Evolutionary conservation across 2,329 filamentous ascomycete species (phyloP).

Genomic region (Penicillium sp.): DNA sequence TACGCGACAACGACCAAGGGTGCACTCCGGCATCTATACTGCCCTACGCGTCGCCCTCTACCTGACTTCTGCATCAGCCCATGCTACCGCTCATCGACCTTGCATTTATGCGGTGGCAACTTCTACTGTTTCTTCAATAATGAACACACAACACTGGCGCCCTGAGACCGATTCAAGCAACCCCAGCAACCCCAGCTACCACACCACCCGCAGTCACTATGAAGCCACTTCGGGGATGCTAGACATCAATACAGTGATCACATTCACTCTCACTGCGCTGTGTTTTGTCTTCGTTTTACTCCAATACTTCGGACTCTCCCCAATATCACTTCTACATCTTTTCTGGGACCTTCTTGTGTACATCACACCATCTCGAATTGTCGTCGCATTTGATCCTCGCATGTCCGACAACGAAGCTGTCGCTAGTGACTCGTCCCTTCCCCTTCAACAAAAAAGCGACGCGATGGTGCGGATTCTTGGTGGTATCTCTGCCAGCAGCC

Average conservation of each 20-base stretch:
- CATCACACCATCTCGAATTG: conserved; percentile 41
- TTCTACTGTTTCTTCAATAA: conserved; percentile 28
- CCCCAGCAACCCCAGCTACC: conserved; percentile 30
- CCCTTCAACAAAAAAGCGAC: conserved; percentile 61
- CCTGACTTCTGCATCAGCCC: not conserved
- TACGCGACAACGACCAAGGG: conserved; percentile 23
- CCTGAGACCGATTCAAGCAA: conserved; percentile 32
- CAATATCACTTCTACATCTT: conserved; percentile 31
- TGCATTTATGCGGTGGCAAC: conserved; percentile 19
- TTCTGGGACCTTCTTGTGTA: conserved; percentile 44
- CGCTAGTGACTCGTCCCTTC: conserved; percentile 42
- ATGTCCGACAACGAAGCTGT: conserved; percentile 43
- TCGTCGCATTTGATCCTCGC: conserved; percentile 54
- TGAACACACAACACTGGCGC: conserved; percentile 38
- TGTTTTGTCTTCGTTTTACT: conserved; percentile 34
- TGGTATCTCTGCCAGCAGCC: conserved; percentile 60
- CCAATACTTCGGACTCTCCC: conserved; percentile 32
- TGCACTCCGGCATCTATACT: conserved; percentile 23
- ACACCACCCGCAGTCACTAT: conserved; percentile 34
- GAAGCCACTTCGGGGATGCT: conserved; percentile 31
- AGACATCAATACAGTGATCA: conserved; percentile 31
- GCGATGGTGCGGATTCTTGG: conserved; percentile 65
- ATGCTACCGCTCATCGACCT: conserved; percentile 13
- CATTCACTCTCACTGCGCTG: conserved; percentile 30
- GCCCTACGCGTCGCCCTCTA: conserved; percentile 7